Evolutionary conservation across 257 asterid species (phyloP), one percentile per base, ranked within the genome.

Genomic region (Penstemon eatonii): DNA sequence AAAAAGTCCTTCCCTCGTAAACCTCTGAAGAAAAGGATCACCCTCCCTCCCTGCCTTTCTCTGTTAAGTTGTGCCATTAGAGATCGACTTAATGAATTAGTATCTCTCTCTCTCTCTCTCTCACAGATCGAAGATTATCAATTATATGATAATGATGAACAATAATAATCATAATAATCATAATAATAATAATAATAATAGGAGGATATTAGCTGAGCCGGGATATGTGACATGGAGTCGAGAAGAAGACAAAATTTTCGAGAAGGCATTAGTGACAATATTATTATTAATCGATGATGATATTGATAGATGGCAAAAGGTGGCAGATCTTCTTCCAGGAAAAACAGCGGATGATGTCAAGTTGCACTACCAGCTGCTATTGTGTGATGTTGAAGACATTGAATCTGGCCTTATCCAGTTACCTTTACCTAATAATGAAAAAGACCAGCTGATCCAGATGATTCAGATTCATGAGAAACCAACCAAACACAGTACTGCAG

Each of bases 231-330:
- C 49, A 4, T 66, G 77, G 77, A 58, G 65, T 33, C 25, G 56
- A 52, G 8, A 13, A 4, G 73, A 75, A 18, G 80, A 75, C 40
- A 75, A 75, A 40, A 1, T 70, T 7, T 75, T 64, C 5, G 80
- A 75, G 75, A 37, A 41, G 7, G 72, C 41, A 4, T 38, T 74
- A 15, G 75, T 62, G 46, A 12, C 8, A 39, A 60, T 8, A 36
- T 56, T 66, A 4, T 25, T 25, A 25, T 1, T 25, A 2, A 25
- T 25, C 0, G 33, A 1, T 25, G 33, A 1, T 25, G 33, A 25
- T 25, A 15, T 15, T 15, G 33, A 25, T 25, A 25, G 33, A 25
- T 25, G 66, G 75, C 49, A 25, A 12, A 63, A 55, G 43, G 63
- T 75, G 3, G 67, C 79, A 0, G 36, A 62, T 52, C 38, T 43